These are phyloP conservation scores for Nicotiana obtusifolia DNA, from an alignment of 257 asterid species.

Conservation along the genomic window DNA sequence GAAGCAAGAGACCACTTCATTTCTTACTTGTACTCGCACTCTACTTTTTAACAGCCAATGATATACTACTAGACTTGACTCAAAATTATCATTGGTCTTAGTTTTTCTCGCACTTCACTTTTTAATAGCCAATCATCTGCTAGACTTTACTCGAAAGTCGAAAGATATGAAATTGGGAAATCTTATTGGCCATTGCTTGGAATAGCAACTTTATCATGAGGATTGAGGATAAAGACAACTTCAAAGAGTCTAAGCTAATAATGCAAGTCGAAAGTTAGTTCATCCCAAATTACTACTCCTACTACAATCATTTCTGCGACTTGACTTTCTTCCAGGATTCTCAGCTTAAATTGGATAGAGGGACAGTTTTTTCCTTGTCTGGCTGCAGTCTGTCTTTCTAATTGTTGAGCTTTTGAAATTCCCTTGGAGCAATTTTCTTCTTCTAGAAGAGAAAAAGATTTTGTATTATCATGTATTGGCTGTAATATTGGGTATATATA, in stretches of 20 bases:
- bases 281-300: neutral
- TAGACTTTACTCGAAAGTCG: neutral
- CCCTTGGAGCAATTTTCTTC: too few species aligned
- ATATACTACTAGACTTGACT: neutral
- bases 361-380: neutral
- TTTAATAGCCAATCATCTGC: neutral
- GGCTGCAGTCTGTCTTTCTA: neutral
- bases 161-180: neutral
- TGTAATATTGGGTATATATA: too few species aligned
- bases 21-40: neutral
- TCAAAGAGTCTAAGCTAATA: neutral
- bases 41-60: neutral
- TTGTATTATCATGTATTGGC: too few species aligned
- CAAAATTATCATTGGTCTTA: neutral
- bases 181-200: slow-evolving; percentile 1
- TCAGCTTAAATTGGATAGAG: neutral
- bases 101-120: neutral
- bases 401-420: too few species aligned
- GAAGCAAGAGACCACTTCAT: neutral
- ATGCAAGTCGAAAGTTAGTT: neutral
- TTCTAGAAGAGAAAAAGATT: too few species aligned
- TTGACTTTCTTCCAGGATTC: neutral
- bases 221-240: neutral
- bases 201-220: neutral
- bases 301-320: neutral